phyloP scores from a whole-genome alignment of 108 stramenopile genomes.

The Cylindrotheca closterium region DNA sequence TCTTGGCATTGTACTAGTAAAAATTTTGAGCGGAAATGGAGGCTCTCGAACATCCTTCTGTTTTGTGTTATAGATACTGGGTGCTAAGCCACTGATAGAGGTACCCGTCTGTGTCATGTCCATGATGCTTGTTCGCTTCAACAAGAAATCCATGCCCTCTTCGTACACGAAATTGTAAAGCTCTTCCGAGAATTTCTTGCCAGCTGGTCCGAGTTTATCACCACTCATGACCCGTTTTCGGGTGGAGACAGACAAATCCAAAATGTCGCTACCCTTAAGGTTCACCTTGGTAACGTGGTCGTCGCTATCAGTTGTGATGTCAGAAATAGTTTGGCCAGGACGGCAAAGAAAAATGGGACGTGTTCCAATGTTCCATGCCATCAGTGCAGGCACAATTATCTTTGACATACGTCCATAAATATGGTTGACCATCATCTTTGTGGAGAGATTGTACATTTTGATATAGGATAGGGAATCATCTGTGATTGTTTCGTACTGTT shows the following conservation, averaged over 20 bases:
- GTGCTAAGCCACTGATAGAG: conserved; percentile 60
- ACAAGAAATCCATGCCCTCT: conserved; percentile 65
- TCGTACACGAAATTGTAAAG: conserved; percentile 61
- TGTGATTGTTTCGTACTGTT: conserved; percentile 88
- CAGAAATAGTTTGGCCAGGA: conserved; percentile 77
- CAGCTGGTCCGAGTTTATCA: conserved; percentile 63
- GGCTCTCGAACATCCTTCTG: conserved; percentile 22
- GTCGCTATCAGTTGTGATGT: conserved; percentile 41
- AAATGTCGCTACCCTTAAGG: conserved; percentile 14
- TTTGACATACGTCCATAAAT: conserved; percentile 89
- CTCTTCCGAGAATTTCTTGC: conserved; percentile 70
- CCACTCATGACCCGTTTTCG: conserved; percentile 41
- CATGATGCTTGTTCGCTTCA: conserved; percentile 37
- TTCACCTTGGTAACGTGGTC: conserved; percentile 33
- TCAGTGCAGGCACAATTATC: conserved; percentile 81
- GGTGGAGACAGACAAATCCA: conserved; percentile 24
- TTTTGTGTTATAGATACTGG: conserved; percentile 5
- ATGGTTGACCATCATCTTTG: conserved; percentile 76
- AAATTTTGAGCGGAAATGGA: conserved; percentile 67
- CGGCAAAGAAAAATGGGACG: conserved; percentile 83
- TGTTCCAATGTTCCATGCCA: conserved; percentile 92
- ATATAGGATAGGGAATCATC: conserved; percentile 93
- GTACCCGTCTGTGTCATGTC: conserved; percentile 55
- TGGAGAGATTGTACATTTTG: conserved; percentile 90
- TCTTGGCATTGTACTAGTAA: conserved; percentile 83